Base-by-base conservation (phyloP, 2,329 filamentous ascomycete species). In the Clonostachys byssicola region DNA sequence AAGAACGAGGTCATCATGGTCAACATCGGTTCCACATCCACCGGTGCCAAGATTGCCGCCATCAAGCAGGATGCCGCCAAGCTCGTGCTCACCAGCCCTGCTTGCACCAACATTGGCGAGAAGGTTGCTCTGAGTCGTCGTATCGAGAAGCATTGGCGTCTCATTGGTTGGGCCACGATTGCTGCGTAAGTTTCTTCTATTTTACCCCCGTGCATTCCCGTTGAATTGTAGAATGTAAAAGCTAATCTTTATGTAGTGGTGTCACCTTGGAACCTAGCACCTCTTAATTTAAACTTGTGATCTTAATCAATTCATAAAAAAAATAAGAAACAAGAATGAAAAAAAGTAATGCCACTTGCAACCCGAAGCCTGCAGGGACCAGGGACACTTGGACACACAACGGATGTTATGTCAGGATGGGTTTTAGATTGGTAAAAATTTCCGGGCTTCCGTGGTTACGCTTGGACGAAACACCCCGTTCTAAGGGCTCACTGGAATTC, bases 1-100 rank as follows among this genome's bases (percentile, higher is more conserved):
- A 99, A 97, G 85, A 96, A 96, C 73, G 94, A 99, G 71, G 91
- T 97, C 62, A 86, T 99, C 71, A 97, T 99, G 94, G 94, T 99
- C 56, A 99, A 99, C 78, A 99, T 99, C 65, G 94, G 94, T 52
- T 96, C 90, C 36, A 97, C 92, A 10, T 95, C 94, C 42, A 96
- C 92, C 13, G 94, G 94, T 71, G 94, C 94, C 57, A 99, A 97
- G 83, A 90, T 99, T 46, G 83, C 94, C 49, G 92, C 90, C 61
- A 95, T 97, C 65, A 96, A 94, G 81, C 92, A 92, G 63, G 94
- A 99, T 80, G 92, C 92, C 49, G 94, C 94, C 49, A 96, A 96
- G 77, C 80, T 99, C 56, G 86, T 89, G 50, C 77, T 99, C 59
- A 97, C 92, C 51, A 92, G 85, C 65, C 92, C 92, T 41, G 94